phyloP scores from a whole-genome alignment of 805 yeast species.

The Lipomyces spencermartinsiae region DNA sequence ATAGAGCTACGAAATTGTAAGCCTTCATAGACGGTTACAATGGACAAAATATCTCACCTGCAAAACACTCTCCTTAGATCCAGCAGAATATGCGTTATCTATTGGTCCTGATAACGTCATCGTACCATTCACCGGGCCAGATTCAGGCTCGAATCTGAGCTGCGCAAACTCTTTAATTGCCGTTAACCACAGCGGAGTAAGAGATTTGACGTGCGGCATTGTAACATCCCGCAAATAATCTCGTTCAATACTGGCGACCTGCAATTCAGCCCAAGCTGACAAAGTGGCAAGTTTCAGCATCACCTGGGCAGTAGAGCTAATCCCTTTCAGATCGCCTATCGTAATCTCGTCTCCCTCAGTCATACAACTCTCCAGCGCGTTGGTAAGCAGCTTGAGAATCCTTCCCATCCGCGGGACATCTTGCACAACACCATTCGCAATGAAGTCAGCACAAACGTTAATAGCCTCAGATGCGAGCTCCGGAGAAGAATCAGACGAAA shows the following conservation, averaged over 20 bases:
- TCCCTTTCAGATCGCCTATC: conserved; percentile 47
- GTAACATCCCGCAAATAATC: conserved; percentile 49
- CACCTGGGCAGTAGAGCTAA: conserved; percentile 47
- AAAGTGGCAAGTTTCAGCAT: conserved; percentile 49
- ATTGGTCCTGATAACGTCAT: conserved; percentile 5
- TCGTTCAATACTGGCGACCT: conserved; percentile 41
- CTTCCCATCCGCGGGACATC: conserved; percentile 56
- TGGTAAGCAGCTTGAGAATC: conserved; percentile 67
- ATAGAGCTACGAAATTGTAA: conserved; percentile 47
- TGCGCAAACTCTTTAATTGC: conserved; percentile 76
- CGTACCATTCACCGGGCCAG: conserved; percentile 9
- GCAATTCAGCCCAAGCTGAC: conserved; percentile 53
- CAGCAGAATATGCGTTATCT: conserved; percentile 10
- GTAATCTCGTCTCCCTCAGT: conserved; percentile 38
- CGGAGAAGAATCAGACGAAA: conserved; percentile 73
- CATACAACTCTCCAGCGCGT: conserved; percentile 63
- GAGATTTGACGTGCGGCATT: conserved; percentile 59
- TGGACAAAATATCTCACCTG: conserved; percentile 35
- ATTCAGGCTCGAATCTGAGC: conserved; percentile 59
- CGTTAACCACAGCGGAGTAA: conserved; percentile 81
- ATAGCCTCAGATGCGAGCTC: conserved; percentile 78
- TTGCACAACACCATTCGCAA: conserved; percentile 64
- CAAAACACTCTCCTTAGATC: conserved; percentile 39
- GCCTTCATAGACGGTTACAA: neutral
- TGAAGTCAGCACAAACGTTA: conserved; percentile 75